Evolutionary conservation across 2,329 filamentous ascomycete genomes (phyloP).

Genomic region (Aureobasidium mangrovei): DNA sequence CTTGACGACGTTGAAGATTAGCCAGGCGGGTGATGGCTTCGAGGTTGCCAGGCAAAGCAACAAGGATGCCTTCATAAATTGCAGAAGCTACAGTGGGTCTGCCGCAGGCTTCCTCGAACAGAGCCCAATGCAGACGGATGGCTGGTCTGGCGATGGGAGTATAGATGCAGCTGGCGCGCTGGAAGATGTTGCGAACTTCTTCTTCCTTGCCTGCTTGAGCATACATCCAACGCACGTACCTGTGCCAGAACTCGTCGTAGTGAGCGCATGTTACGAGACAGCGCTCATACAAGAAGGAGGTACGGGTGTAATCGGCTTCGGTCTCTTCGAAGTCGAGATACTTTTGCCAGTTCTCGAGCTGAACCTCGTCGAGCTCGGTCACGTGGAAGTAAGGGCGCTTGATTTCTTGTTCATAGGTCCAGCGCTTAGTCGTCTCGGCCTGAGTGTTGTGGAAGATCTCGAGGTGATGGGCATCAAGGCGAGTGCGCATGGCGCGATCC

Average conservation of each 20-base stretch:
- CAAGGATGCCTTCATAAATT: constrained; percentile 73
- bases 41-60: constrained; percentile 67
- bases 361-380: constrained; percentile 76
- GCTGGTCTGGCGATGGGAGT: constrained; percentile 79
- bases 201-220: constrained; percentile 73
- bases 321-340: constrained; percentile 93
- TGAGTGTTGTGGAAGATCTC: constrained; percentile 75
- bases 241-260: constrained; percentile 96
- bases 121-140: constrained; percentile 82
- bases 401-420: constrained; percentile 89
- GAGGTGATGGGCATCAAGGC: constrained; percentile 72
- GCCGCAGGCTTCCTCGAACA: constrained; percentile 82
- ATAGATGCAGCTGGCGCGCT: constrained; percentile 74
- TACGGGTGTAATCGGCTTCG: constrained; percentile 66
- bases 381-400: constrained; percentile 97
- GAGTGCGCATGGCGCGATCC: constrained; percentile 71
- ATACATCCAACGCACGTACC: constrained; percentile 93
- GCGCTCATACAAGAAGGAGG: constrained; percentile 81
- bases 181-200: constrained; percentile 84
- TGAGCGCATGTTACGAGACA: constrained; percentile 87
- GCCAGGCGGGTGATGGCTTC: constrained; percentile 85
- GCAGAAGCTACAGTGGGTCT: constrained; percentile 70
- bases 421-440: constrained; percentile 80
- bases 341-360: constrained; percentile 86
- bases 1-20: constrained; percentile 75